A percentile compares a stretch with the other conserved stretches of the same genome.
phyloP scores from a whole-genome alignment of 768 basidiomycete species.

The Boletus insuetus region DNA sequence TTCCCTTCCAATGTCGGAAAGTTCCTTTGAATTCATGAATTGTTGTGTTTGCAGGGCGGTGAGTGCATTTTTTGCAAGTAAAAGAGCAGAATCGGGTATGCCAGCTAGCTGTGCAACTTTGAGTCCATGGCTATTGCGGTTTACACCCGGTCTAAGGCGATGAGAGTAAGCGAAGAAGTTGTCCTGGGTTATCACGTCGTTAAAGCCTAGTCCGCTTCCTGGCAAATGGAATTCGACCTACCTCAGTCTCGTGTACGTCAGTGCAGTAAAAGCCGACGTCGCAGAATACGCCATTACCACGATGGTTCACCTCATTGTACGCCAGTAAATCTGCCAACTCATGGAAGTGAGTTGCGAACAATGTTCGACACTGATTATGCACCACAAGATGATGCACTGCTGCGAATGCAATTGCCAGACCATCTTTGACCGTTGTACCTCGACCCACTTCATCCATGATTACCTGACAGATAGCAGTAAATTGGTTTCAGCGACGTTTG shows the following conservation, averaged over 20 bases:
- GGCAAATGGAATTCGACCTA: constrained; percentile 34
- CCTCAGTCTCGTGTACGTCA: constrained; percentile 75
- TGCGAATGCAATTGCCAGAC: constrained; percentile 91
- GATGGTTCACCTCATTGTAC: constrained; percentile 41
- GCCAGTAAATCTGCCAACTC: constrained; percentile 86
- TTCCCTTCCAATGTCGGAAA: constrained; percentile 32
- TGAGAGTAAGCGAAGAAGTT: constrained; percentile 84
- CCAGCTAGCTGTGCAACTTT: constrained; percentile 89
- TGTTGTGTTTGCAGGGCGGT: constrained; percentile 33
- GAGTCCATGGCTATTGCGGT: constrained; percentile 86
- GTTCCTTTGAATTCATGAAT: constrained; percentile 25
- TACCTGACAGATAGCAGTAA: constrained; percentile 49
- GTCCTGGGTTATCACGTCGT: constrained; percentile 45
- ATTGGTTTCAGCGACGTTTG: neutral
- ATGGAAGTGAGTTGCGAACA: constrained; percentile 99
- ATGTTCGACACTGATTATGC: constrained; percentile 71
- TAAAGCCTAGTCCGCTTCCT: neutral
- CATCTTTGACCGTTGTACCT: constrained; percentile 90
- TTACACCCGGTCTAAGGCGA: constrained; percentile 76
- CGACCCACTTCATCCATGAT: constrained; percentile 99
- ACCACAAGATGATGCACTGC: constrained; percentile 78
- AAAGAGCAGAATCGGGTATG: constrained; percentile 63
- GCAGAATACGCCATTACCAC: constrained; percentile 47
- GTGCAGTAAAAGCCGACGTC: constrained; percentile 87
- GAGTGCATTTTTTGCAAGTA: constrained; percentile 58